A percentile compares a stretch with the other conserved stretches of the same genome.
These are phyloP conservation scores for Linnemannia hyalina DNA, from an alignment of 192 early-diverging fungal genomes.

Conservation along the genomic window DNA sequence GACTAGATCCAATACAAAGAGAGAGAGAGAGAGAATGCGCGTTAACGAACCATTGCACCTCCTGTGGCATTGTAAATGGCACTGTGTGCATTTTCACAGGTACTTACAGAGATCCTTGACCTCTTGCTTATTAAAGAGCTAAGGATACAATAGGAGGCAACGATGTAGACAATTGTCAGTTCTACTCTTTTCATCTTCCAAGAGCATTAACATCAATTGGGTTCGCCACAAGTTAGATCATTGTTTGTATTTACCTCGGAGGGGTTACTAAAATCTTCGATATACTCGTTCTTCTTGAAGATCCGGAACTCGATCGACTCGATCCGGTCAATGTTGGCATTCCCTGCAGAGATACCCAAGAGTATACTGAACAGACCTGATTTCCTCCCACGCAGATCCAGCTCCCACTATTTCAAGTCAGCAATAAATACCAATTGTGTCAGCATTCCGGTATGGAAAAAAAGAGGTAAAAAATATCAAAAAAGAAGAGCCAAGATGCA, in stretches of 20 bases:
- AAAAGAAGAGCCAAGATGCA: too few relatives aligned
- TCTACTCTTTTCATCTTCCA: not conserved
- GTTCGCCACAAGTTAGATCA: not conserved
- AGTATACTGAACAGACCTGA: not conserved
- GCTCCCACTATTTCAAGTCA: not conserved
- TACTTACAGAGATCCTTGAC: not conserved
- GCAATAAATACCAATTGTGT: too few relatives aligned
- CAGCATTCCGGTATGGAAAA: too few relatives aligned
- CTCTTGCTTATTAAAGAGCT: not conserved
- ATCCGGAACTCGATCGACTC: conserved; percentile 5
- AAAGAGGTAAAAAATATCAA: too few relatives aligned
- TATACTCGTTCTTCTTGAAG: not conserved
- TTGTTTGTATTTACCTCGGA: not conserved
- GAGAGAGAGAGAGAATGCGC: not conserved
- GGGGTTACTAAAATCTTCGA: not conserved
- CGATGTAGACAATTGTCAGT: not conserved
- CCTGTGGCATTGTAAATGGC: not conserved
- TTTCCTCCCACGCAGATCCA: conserved; percentile 1
- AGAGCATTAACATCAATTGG: not conserved
- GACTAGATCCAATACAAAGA: not conserved
- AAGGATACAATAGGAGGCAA: not conserved
- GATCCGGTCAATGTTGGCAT: not conserved
- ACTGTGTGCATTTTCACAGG: not conserved
- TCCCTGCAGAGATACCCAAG: not conserved
- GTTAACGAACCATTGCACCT: not conserved